These are phyloP conservation scores for Fusarium buharicum DNA, from an alignment of 2,329 filamentous ascomycete species.

Conservation along the genomic window DNA sequence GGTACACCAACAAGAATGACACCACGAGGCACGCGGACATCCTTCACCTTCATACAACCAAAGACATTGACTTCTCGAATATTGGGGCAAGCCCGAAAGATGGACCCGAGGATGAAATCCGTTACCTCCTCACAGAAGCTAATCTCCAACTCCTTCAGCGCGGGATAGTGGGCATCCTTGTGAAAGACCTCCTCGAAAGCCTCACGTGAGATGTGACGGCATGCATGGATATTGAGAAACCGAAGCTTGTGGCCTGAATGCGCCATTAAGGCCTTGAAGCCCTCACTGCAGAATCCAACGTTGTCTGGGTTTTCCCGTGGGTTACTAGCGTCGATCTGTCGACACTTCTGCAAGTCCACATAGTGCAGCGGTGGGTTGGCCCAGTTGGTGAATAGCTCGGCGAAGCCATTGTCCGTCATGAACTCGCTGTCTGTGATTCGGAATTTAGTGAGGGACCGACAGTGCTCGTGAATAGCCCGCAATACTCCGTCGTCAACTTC, in stretches of 20 bases:
- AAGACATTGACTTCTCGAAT: slow-evolving; percentile 70
- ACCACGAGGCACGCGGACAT: slow-evolving; percentile 63
- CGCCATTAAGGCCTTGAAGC: slow-evolving; percentile 83
- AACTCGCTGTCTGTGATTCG: slow-evolving; percentile 81
- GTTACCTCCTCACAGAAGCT: slow-evolving; percentile 78
- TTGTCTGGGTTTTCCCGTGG: slow-evolving; percentile 72
- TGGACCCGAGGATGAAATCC: slow-evolving; percentile 70
- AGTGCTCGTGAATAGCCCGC: slow-evolving; percentile 75
- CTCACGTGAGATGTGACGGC: slow-evolving; percentile 78
- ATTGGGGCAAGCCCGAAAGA: slow-evolving; percentile 72
- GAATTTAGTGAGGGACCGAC: slow-evolving; percentile 76
- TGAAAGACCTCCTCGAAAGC: slow-evolving; percentile 81
- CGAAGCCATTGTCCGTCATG: slow-evolving; percentile 80
- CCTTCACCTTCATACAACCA: slow-evolving; percentile 71
- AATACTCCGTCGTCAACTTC: slow-evolving; percentile 76
- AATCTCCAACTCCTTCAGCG: slow-evolving; percentile 77
- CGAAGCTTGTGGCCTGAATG: slow-evolving; percentile 78
- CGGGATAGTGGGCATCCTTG: slow-evolving; percentile 68
- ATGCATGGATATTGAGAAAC: slow-evolving; percentile 81
- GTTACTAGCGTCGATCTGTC: slow-evolving; percentile 76
- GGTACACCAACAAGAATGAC: slow-evolving; percentile 68
- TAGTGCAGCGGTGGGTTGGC: slow-evolving; percentile 74
- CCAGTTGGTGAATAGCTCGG: slow-evolving; percentile 79
- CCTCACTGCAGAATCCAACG: slow-evolving; percentile 78
- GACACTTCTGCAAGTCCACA: slow-evolving; percentile 80